These are phyloP conservation scores for Elaeis guineensis DNA, from an alignment of 176 grass and related monocot species.

Conservation along the genomic window DNA sequence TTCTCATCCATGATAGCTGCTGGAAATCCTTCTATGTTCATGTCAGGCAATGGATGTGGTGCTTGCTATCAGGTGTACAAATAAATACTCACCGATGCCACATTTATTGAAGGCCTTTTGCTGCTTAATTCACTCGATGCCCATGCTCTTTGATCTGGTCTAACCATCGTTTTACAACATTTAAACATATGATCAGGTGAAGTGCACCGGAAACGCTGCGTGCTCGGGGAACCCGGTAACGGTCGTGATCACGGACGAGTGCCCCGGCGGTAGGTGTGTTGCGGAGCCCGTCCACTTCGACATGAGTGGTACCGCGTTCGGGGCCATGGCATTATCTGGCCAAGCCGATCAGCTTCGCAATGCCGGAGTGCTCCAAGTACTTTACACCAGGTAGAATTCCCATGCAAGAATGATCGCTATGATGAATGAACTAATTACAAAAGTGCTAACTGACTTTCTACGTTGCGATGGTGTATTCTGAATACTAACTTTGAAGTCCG, in stretches of 20 bases:
- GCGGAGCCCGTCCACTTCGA: slow-evolving; percentile 38
- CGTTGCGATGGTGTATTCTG: too few relatives aligned
- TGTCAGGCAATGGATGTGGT: slow-evolving; percentile 76
- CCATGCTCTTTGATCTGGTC: too few relatives aligned
- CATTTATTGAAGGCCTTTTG: too few relatives aligned
- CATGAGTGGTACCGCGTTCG: slow-evolving; percentile 55
- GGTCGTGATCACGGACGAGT: slow-evolving; percentile 46
- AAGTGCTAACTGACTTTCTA: too few relatives aligned
- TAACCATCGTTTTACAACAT: too few relatives aligned
- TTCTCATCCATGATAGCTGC: slow-evolving; percentile 70
- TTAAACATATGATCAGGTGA: slow-evolving; percentile 25
- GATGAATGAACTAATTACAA: too few relatives aligned
- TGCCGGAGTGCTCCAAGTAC: slow-evolving; percentile 50
- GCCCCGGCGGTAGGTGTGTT: slow-evolving; percentile 5
- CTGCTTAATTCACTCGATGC: too few relatives aligned
- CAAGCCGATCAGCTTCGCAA: slow-evolving; percentile 40
- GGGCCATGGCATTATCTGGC: slow-evolving; percentile 33
- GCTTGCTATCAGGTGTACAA: slow-evolving; percentile 60
- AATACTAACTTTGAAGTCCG: too few relatives aligned
- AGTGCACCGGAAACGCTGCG: slow-evolving; percentile 28
- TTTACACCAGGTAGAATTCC: slow-evolving; percentile 31
- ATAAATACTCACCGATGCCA: too few relatives aligned
- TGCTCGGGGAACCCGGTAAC: slow-evolving; percentile 50
- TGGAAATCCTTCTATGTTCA: slow-evolving; percentile 83
- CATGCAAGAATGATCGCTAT: too few relatives aligned